A percentile compares a stretch with the other conserved stretches of the same genome.
Evolutionary conservation across 371 early-diverging fungal genomes (phyloP).

Genomic region (Catenaria anguillulae): DNA sequence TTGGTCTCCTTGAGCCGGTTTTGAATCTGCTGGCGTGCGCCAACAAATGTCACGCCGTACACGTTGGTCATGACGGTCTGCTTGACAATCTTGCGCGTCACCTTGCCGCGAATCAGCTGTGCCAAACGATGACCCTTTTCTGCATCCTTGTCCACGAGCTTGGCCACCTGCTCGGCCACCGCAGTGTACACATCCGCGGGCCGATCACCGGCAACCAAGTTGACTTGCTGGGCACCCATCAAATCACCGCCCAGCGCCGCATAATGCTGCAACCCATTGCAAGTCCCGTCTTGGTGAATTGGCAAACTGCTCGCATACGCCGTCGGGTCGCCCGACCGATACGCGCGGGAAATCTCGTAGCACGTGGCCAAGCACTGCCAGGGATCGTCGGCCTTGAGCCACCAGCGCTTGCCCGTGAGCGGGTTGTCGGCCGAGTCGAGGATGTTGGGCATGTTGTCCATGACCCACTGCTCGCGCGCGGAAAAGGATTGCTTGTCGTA

Average conservation of each 20-base stretch:
- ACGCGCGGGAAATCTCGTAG: constrained; percentile 64
- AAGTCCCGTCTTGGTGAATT: constrained; percentile 96
- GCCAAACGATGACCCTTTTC: constrained; percentile 38
- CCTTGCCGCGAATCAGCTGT: constrained; percentile 37
- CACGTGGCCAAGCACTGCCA: constrained; percentile 91
- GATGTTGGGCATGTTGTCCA: constrained; percentile 58
- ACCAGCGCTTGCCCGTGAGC: constrained; percentile 59
- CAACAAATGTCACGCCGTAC: constrained; percentile 93
- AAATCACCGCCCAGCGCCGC: constrained; percentile 93
- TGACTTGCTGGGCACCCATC: constrained; percentile 82
- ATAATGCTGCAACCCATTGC: constrained; percentile 97
- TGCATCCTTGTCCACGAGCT: constrained; percentile 44
- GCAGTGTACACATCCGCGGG: constrained; percentile 92
- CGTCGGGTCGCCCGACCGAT: constrained; percentile 55
- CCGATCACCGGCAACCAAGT: constrained; percentile 59
- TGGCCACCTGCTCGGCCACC: constrained; percentile 61
- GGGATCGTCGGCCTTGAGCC: constrained; percentile 80
- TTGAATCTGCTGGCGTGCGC: constrained; percentile 79
- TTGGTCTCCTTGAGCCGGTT: constrained; percentile 60
- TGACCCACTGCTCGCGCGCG: constrained; percentile 59
- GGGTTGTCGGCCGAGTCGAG: constrained; percentile 73
- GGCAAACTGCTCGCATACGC: constrained; percentile 59
- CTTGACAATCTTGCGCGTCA: constrained; percentile 90
- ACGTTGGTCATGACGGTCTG: constrained; percentile 99
- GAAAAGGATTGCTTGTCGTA: constrained; percentile 83